Conservation (phyloP, 2,329 filamentous ascomycete genomes). For the Fusarium ramigenum region DNA sequence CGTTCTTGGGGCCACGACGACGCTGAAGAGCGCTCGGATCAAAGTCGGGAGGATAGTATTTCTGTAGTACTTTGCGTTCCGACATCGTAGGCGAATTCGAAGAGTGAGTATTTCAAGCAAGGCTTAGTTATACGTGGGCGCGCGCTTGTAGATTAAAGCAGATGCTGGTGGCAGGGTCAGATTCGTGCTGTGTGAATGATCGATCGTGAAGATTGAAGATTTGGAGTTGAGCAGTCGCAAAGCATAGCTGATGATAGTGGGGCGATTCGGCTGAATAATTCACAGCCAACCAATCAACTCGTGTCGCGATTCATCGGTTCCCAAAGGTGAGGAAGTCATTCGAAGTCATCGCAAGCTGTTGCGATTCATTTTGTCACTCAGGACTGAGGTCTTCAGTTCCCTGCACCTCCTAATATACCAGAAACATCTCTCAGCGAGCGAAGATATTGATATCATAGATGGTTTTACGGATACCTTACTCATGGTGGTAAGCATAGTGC, state of each 20-base stretch:
- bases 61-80: conserved; percentile 81
- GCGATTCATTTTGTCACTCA: background rate
- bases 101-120: background rate
- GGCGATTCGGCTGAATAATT: background rate
- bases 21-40: conserved; percentile 84
- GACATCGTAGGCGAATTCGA: conserved; percentile 68
- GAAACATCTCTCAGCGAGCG: background rate
- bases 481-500: background rate
- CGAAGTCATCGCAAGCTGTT: background rate
- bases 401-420: background rate
- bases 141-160: background rate
- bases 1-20: conserved; percentile 73
- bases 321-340: background rate
- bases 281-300: background rate
- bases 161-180: background rate
- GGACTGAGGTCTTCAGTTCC: no score
- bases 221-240: background rate
- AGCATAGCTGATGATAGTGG: background rate
- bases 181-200: background rate
- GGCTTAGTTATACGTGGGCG: background rate
- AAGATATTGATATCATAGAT: background rate
- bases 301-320: background rate
- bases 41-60: conserved; percentile 81
- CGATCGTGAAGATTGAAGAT: background rate
- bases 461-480: background rate